Evolutionary conservation across 257 asterid species (phyloP).

Genomic region (Ehretia macrophylla): DNA sequence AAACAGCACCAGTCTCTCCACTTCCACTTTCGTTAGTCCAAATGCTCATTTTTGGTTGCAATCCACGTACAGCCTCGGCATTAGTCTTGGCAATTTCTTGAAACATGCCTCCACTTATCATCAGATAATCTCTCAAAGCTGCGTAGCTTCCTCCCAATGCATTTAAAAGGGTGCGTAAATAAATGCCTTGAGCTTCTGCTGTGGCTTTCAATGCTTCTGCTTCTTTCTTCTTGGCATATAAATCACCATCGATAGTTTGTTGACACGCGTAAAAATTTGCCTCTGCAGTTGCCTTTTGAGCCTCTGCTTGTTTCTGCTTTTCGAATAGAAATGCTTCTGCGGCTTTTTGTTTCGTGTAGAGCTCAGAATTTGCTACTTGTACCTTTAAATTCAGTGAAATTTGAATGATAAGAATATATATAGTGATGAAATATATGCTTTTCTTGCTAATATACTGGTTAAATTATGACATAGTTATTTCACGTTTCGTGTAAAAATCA

Average conservation of each 20-base stretch:
- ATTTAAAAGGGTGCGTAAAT: background rate
- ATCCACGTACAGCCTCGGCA: background rate
- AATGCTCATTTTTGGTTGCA: background rate
- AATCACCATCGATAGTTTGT: background rate
- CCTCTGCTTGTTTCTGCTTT: background rate
- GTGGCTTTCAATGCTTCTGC: background rate
- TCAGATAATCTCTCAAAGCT: background rate
- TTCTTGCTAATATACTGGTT: too few species aligned
- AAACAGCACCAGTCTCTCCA: background rate
- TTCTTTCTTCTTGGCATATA: background rate
- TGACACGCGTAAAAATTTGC: background rate
- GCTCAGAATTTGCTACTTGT: background rate
- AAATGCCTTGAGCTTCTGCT: background rate
- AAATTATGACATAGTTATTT: too few species aligned
- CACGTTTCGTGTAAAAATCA: too few species aligned
- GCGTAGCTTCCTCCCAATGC: background rate
- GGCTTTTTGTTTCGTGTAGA: background rate
- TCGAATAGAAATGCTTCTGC: background rate
- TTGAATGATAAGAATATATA: too few species aligned
- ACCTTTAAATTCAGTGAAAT: background rate
- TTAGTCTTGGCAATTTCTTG: background rate
- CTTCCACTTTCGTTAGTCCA: background rate
- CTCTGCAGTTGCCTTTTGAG: background rate
- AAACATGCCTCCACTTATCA: background rate
- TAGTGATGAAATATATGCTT: too few species aligned